phyloP scores from a whole-genome alignment of 1,139 yeast species.

The Pichia sp. region DNA sequence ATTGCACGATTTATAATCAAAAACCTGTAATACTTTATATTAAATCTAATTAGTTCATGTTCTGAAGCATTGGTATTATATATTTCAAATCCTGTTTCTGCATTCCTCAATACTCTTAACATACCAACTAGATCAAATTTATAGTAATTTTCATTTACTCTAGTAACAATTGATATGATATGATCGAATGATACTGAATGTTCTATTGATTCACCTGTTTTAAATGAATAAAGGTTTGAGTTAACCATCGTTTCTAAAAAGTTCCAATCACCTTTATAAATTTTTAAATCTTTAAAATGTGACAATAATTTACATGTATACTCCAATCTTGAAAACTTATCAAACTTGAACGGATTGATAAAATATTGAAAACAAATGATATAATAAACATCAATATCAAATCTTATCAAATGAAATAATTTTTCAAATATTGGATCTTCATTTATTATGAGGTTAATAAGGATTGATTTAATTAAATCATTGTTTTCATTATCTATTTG shows the following conservation, averaged over 20 bases:
- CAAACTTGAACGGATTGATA: constrained; percentile 3
- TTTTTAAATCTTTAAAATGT: neutral
- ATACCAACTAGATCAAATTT: constrained; percentile 4
- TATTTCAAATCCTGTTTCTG: constrained; percentile 10
- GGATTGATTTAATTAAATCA: constrained; percentile 1
- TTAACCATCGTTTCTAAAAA: neutral
- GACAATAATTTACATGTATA: neutral
- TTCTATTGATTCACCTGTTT: neutral
- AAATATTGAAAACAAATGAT: constrained; percentile 5
- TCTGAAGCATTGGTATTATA: neutral
- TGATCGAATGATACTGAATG: neutral
- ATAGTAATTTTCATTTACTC: constrained; percentile 1
- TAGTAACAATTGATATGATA: neutral
- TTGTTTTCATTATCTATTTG: neutral
- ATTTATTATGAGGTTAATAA: neutral
- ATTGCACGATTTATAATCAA: constrained; percentile 4
- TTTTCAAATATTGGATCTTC: neutral
- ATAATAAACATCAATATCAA: constrained; percentile 7
- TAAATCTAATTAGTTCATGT: neutral
- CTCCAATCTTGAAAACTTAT: constrained; percentile 1
- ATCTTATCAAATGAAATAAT: neutral
- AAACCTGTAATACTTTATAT: constrained; percentile 5
- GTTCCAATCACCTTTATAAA: neutral
- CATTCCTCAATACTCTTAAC: constrained; percentile 7
- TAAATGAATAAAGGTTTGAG: neutral